Conservation (phyloP, 129 eudicot species). For the Lonicera japonica region DNA sequence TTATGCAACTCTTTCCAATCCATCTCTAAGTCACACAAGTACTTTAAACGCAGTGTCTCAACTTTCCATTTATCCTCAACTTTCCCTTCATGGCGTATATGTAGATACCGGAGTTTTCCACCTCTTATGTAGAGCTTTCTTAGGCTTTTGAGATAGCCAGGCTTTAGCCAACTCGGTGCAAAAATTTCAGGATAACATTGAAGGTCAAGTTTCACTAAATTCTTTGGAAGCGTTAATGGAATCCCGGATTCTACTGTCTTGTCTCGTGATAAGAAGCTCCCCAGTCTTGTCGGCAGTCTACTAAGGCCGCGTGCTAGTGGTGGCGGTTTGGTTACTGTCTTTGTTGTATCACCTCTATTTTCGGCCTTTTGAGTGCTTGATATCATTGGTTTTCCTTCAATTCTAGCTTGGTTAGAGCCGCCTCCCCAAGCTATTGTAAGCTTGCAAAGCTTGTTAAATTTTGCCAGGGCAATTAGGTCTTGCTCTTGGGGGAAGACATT, state of each 20-base stretch:
- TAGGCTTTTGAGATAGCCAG: constrained; percentile 17
- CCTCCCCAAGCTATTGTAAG: constrained; percentile 48
- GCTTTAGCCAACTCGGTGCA: constrained; percentile 35
- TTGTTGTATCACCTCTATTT: too few species aligned
- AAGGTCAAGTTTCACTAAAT: constrained; percentile 40
- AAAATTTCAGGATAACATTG: constrained; percentile 26
- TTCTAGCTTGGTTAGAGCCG: constrained; percentile 3
- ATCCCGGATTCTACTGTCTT: neutral
- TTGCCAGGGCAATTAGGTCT: constrained; percentile 22
- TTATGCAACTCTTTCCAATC: constrained; percentile 34
- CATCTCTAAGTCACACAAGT: constrained; percentile 36
- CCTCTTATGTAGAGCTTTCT: constrained; percentile 52
- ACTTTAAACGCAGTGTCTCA: constrained; percentile 36
- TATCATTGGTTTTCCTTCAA: too few species aligned
- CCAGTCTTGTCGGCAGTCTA: neutral
- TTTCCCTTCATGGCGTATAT: constrained; percentile 9
- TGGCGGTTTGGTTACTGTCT: neutral
- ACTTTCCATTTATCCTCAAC: constrained; percentile 22
- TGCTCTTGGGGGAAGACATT: constrained; percentile 19
- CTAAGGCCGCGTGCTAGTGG: neutral
- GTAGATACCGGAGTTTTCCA: constrained; percentile 35
- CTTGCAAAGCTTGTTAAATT: constrained; percentile 21
- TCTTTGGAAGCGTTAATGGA: constrained; percentile 5
- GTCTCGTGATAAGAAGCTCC: neutral
- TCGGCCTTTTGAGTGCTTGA: too few species aligned